phyloP scores from a whole-genome alignment of 2,329 filamentous ascomycete genomes.

The Arthrobotrys entomopaga region DNA sequence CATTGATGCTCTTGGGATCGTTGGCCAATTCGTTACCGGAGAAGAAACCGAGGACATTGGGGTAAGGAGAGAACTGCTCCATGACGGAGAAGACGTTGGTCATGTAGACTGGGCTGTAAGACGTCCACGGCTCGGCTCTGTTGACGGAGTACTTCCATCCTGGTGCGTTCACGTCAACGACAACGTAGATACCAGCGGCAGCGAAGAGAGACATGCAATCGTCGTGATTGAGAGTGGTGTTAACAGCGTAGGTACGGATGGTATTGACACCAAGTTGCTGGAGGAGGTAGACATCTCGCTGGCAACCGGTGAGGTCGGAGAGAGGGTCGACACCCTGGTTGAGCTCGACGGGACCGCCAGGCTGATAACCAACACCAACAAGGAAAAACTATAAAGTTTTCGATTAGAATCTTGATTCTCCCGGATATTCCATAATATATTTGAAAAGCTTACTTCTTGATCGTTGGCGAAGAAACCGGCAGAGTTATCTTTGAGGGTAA shows the following conservation, averaged over 20 bases:
- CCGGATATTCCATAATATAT: not conserved
- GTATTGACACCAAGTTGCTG: conserved; percentile 63
- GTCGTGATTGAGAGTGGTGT: conserved; percentile 58
- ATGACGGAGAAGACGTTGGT: conserved; percentile 65
- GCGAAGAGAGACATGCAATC: conserved; percentile 59
- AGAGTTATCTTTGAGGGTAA: conserved; percentile 40
- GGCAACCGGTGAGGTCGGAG: conserved; percentile 56
- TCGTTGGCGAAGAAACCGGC: conserved; percentile 42
- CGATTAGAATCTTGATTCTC: conserved; percentile 15
- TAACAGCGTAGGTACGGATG: conserved; percentile 65
- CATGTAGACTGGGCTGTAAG: conserved; percentile 58
- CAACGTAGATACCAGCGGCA: conserved; percentile 58
- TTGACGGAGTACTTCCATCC: conserved; percentile 56
- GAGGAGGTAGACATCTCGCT: conserved; percentile 59
- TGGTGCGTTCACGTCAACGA: conserved; percentile 51
- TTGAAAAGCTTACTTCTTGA: conserved; percentile 29
- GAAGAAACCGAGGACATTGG: conserved; percentile 75
- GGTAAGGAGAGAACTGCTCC: conserved; percentile 74
- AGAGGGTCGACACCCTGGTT: conserved; percentile 58
- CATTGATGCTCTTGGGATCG: conserved; percentile 70
- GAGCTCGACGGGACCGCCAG: conserved; percentile 70
- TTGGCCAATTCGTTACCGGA: conserved; percentile 76
- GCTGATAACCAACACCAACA: conserved; percentile 75
- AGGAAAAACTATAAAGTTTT: conserved; percentile 67
- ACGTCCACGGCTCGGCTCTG: conserved; percentile 59